Percentiles rank a stretch among this genome's conserved stretches.
Evolutionary conservation across 805 yeast genomes (phyloP).

Genomic region (Metschnikowia koreensis): DNA sequence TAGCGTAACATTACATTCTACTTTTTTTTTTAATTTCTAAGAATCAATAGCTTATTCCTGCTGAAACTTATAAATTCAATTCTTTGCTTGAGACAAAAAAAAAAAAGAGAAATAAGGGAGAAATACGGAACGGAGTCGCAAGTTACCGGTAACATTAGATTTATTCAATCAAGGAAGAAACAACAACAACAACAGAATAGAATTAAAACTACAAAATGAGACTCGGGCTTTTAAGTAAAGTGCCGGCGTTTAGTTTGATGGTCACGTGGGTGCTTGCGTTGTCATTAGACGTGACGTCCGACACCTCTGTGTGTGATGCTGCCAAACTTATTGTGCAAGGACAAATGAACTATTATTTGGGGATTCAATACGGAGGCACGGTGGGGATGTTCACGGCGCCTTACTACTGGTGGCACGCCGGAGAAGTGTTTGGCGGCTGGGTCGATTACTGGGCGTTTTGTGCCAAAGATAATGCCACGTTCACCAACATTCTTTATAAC

Average conservation of each 20-base stretch:
- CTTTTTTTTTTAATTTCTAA: no score
- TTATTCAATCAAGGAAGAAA: no score
- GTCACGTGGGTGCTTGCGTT: constrained; percentile 7
- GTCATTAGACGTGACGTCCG: constrained; percentile 35
- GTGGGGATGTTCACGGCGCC: constrained; percentile 47
- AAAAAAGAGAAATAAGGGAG: no score
- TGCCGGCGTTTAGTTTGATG: constrained; percentile 3
- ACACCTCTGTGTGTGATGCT: constrained; percentile 42
- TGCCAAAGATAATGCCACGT: constrained; percentile 31
- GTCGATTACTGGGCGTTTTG: constrained; percentile 41
- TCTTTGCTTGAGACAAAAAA: no score
- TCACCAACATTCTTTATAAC: constrained; percentile 28
- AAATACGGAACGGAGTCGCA: no score
- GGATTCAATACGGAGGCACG: constrained; percentile 41
- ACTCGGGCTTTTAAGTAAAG: background rate
- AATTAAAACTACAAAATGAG: background rate
- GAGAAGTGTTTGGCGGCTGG: constrained; percentile 50
- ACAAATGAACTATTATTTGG: constrained; percentile 46
- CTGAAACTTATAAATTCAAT: no score
- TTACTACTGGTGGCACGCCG: constrained; percentile 55
- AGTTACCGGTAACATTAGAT: no score
- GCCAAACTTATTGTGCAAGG: constrained; percentile 37
- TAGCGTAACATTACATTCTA: no score
- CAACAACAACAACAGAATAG: no score
- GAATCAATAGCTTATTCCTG: no score